Percentiles rank a stretch among this genome's conserved stretches.
Conservation (phyloP, 1,284 basidiomycete genomes). For the Ceratobasidium papillatum region DNA sequence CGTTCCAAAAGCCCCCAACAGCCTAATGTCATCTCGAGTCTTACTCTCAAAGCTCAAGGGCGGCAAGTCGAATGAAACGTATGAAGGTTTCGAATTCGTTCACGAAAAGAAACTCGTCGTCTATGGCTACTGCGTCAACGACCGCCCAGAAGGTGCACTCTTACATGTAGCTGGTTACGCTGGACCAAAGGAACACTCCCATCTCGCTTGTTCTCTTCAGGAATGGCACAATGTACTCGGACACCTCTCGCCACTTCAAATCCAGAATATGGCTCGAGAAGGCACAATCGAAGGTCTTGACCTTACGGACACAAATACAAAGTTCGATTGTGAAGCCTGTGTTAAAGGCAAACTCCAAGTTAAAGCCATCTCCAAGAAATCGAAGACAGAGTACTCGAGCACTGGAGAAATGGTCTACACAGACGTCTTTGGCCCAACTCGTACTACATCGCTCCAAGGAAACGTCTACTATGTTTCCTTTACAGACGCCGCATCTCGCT, state of each 20-base stretch:
- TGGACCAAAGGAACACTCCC: not conserved
- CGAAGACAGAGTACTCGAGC: slow-evolving; percentile 25
- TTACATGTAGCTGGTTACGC: not conserved
- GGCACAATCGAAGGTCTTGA: not conserved
- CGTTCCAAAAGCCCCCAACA: too few species aligned
- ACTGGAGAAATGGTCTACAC: not conserved
- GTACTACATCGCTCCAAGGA: slow-evolving; percentile 2
- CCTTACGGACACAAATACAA: not conserved
- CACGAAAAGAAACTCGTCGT: too few species aligned
- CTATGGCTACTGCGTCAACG: too few species aligned
- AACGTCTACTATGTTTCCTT: not conserved
- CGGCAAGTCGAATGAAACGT: too few species aligned
- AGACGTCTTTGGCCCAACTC: slow-evolving; percentile 10
- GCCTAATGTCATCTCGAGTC: too few species aligned
- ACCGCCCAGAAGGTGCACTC: not conserved
- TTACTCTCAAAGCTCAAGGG: too few species aligned
- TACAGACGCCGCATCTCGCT: not conserved
- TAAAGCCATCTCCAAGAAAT: slow-evolving; percentile 40
- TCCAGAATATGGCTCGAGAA: not conserved
- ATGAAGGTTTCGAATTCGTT: too few species aligned
- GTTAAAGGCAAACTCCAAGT: not conserved
- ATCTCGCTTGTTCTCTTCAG: not conserved
- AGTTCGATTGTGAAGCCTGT: not conserved
- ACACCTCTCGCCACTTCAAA: not conserved
- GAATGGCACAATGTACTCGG: not conserved